phyloP scores from a whole-genome alignment of 176 grass and related monocot genomes.

The Thinopyrum elongatum region DNA sequence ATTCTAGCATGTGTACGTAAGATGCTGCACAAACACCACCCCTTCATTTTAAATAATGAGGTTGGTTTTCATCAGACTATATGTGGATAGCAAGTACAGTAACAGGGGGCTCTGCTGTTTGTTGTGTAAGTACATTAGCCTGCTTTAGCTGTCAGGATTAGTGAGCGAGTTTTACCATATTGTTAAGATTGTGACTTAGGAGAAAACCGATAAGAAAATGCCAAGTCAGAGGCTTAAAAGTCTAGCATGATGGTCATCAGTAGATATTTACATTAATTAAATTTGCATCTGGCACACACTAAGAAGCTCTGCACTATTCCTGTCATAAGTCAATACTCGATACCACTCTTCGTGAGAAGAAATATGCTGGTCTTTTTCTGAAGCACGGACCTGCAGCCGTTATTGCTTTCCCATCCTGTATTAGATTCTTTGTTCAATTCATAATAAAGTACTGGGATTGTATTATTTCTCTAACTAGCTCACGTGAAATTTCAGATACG shows the following conservation, averaged over 20 bases:
- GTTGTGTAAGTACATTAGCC: neutral
- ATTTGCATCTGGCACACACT: neutral
- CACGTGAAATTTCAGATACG: conserved; percentile 69
- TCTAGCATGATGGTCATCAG: neutral
- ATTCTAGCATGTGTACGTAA: neutral
- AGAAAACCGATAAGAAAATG: neutral
- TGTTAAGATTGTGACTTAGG: neutral
- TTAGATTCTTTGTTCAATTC: neutral
- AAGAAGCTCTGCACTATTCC: neutral
- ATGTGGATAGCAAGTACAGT: neutral
- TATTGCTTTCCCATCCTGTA: neutral
- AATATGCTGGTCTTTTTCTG: neutral
- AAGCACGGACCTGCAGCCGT: neutral
- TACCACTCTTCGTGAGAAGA: neutral
- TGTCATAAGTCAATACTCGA: neutral
- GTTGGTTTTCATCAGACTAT: neutral
- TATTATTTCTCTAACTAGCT: neutral
- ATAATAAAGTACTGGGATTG: neutral
- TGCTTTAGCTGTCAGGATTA: neutral
- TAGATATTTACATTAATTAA: neutral
- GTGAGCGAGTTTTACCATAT: neutral
- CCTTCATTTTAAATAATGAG: neutral
- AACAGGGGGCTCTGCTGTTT: neutral
- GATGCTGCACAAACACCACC: neutral
- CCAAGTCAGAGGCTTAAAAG: conserved; percentile 2